Evolutionary conservation across 2,329 filamentous ascomycete genomes (phyloP).

Genomic region (Hirsutella thompsonii): DNA sequence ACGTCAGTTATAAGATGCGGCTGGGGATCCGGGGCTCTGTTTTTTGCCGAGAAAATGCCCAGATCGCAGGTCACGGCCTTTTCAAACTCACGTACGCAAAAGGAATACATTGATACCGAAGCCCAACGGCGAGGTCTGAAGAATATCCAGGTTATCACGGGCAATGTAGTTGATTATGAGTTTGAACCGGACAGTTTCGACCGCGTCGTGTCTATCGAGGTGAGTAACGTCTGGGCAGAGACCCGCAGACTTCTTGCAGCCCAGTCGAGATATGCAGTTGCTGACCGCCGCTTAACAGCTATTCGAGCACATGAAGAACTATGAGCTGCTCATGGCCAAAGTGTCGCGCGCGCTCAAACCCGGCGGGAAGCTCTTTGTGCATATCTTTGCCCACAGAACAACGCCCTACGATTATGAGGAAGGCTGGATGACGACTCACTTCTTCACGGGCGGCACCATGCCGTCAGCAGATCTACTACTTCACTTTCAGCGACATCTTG

Average conservation of each 20-base stretch:
- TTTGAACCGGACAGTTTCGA: conserved; percentile 47
- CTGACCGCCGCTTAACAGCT: conserved; percentile 26
- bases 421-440: conserved; percentile 63
- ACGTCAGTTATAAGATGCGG: conserved; percentile 37
- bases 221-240: too few relatives aligned
- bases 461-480: conserved; percentile 52
- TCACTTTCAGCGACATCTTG: conserved; percentile 52
- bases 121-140: conserved; percentile 41
- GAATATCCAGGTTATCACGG: conserved; percentile 53
- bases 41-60: conserved; percentile 52
- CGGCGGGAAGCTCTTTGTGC: conserved; percentile 54
- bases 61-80: conserved; percentile 51
- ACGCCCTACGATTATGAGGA: conserved; percentile 59
- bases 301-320: conserved; percentile 70
- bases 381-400: conserved; percentile 51
- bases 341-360: conserved; percentile 45
- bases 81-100: conserved; percentile 58
- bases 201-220: conserved; percentile 53
- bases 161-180: conserved; percentile 53
- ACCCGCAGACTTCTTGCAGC: too few relatives aligned
- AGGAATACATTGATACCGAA: conserved; percentile 49
- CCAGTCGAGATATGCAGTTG: not conserved
- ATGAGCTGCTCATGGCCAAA: conserved; percentile 53
- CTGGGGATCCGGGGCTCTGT: conserved; percentile 54
- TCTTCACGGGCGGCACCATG: conserved; percentile 66